Conservation (phyloP, 139 green algal species). For the Auxenochlorella pyrenoidosa region DNA sequence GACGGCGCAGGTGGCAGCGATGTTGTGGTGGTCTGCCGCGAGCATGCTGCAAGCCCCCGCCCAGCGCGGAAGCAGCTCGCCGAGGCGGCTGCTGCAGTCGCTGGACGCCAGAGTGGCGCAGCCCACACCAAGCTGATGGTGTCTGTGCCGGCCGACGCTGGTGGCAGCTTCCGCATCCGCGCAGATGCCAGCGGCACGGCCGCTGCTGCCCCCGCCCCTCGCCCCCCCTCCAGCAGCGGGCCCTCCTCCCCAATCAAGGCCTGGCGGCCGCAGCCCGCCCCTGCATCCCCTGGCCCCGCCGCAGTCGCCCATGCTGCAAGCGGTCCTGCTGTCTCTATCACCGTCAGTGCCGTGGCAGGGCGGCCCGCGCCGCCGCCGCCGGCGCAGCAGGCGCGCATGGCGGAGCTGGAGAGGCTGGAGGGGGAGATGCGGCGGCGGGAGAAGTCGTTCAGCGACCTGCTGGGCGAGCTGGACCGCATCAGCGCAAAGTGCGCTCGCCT, state of each 20-base stretch:
- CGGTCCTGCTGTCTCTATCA: background rate
- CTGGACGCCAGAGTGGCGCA: too few relatives aligned
- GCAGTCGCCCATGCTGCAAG: background rate
- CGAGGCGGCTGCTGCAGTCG: background rate
- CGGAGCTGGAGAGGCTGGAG: background rate
- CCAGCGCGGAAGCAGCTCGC: background rate
- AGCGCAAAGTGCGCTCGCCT: slow-evolving; percentile 18
- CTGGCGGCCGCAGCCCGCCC: background rate
- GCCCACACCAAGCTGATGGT: background rate
- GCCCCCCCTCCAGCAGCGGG: background rate
- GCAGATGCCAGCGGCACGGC: background rate
- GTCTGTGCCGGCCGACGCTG: background rate
- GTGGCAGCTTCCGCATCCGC: background rate
- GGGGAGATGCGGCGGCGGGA: slow-evolving; percentile 21
- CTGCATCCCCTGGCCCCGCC: background rate
- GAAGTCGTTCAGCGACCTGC: background rate
- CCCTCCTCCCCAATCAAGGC: background rate
- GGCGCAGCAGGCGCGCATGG: background rate
- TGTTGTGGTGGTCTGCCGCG: background rate
- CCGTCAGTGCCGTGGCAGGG: background rate
- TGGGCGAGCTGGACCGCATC: slow-evolving; percentile 22
- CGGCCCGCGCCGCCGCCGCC: background rate
- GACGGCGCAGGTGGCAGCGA: background rate
- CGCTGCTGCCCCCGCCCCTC: background rate
- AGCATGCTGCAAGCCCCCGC: background rate